Evolutionary conservation across 306 rosid species (phyloP).

Genomic region (Dryas alaskensis): DNA sequence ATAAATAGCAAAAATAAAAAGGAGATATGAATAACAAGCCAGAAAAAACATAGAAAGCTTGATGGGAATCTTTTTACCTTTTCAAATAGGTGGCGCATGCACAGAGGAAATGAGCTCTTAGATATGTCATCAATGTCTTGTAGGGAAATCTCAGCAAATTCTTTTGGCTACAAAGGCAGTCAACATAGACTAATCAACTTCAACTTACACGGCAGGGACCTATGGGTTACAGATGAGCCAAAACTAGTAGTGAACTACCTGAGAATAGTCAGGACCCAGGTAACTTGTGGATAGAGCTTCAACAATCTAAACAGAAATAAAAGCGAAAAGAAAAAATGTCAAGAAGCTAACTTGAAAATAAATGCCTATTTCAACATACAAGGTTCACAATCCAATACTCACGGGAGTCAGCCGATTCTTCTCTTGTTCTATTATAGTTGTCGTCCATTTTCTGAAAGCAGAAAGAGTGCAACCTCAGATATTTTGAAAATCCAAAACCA

Average conservation of each 20-base stretch:
- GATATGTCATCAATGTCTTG: slow-evolving; percentile 79
- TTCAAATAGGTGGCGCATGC: slow-evolving; percentile 91
- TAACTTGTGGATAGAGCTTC: slow-evolving; percentile 82
- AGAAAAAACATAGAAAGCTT: slow-evolving; percentile 10
- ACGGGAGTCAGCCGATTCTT: slow-evolving; percentile 81
- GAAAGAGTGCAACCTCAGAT: slow-evolving; percentile 29
- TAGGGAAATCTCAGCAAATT: slow-evolving; percentile 62
- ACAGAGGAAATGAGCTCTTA: slow-evolving; percentile 86
- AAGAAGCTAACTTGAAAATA: slow-evolving; percentile 24
- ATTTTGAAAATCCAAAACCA: slow-evolving; percentile 15
- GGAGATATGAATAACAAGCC: slow-evolving; percentile 2
- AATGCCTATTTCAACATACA: not conserved
- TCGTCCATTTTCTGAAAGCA: slow-evolving; percentile 84
- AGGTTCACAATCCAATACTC: slow-evolving; percentile 39
- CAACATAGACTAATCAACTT: slow-evolving; percentile 22
- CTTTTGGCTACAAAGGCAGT: slow-evolving; percentile 60
- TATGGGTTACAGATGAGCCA: slow-evolving; percentile 12
- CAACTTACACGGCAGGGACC: slow-evolving; percentile 19
- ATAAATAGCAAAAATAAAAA: not conserved
- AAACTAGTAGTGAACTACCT: slow-evolving; percentile 49
- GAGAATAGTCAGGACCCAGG: slow-evolving; percentile 85
- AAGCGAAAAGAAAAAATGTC: slow-evolving; percentile 22
- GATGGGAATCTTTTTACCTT: slow-evolving; percentile 51
- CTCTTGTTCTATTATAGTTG: slow-evolving; percentile 76
- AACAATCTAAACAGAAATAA: slow-evolving; percentile 59